Evolutionary conservation across 306 rosid genomes (phyloP), one percentile per base, ranked within the genome.

Genomic region (Cucurbita pepo): DNA sequence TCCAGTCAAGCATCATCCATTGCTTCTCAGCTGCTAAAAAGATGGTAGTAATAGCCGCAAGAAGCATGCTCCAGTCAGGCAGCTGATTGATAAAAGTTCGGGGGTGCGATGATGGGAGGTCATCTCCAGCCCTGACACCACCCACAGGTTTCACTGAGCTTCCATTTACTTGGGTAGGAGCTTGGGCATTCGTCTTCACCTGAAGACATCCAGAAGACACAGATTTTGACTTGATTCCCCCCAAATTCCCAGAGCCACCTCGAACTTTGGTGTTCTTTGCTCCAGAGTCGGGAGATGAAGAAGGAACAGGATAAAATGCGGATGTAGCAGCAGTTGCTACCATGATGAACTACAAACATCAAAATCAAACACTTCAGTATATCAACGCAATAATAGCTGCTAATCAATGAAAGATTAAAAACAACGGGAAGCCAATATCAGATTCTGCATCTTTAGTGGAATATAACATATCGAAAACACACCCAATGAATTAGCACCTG

Each of bases 1-100:
- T 95, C 99, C 99, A 95, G 77, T 95, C 99, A 72, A 95, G 99
- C 97, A 95, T 95, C 91, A 90, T 95, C 99, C 99, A 95, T 84
- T 95, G 97, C 80, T 95, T 95, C 86, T 95, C 99, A 1, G 99
- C 97, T 5, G 99, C 99, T 86, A 95, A 81, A 87, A 95, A 95
- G 77, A 91, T 81, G 7, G 97, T 95, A 8, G 99, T 95, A 41
- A 95, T 91, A 66, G 99, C 99, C 71, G 99, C 99, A 79, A 95
- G 97, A 37, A 95, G 99, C 99, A 95, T 88, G 78, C 99, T 95
- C 99, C 99, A 95, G 62, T 95, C 97, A 84, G 99, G 99, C 73
- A 95, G 84, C 77, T 88, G 96, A 77, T 95, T 91, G 79, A 91
- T 95, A 72, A 95, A 95, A 77, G 99, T 95, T 83, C 96, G 80